Evolutionary conservation across 2,329 filamentous ascomycete species (phyloP).

Genomic region (Diaporthe citriasiana): DNA sequence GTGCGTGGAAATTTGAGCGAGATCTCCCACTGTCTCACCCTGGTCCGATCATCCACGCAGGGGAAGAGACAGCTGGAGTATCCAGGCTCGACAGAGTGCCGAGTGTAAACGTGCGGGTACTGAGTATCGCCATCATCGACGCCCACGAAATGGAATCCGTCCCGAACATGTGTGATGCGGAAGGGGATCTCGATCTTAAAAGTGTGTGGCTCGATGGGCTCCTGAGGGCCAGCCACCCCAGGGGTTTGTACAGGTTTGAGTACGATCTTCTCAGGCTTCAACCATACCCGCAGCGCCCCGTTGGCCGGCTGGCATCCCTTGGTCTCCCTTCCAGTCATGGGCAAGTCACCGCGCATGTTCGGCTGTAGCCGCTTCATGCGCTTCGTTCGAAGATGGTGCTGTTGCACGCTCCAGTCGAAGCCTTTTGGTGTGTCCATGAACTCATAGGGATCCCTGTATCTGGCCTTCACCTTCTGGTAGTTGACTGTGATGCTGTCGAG

Average conservation of each 20-base stretch:
- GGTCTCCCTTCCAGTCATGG: slow-evolving; percentile 68
- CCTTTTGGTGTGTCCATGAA: slow-evolving; percentile 71
- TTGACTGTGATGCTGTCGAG: slow-evolving; percentile 67
- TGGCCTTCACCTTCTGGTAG: slow-evolving; percentile 59
- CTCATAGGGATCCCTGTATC: slow-evolving; percentile 76
- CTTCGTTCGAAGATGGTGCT: slow-evolving; percentile 81
- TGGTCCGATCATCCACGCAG: slow-evolving; percentile 87
- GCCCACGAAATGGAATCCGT: slow-evolving; percentile 93
- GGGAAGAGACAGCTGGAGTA: slow-evolving; percentile 90
- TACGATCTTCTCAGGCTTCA: slow-evolving; percentile 54
- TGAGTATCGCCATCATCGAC: slow-evolving; percentile 82
- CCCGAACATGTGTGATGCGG: slow-evolving; percentile 78
- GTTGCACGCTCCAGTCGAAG: slow-evolving; percentile 76
- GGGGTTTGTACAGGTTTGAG: slow-evolving; percentile 47
- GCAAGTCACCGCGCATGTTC: slow-evolving; percentile 65
- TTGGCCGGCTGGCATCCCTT: slow-evolving; percentile 70
- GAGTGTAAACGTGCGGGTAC: slow-evolving; percentile 93
- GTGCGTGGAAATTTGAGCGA: slow-evolving; percentile 89
- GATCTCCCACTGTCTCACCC: slow-evolving; percentile 85
- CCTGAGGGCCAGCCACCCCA: slow-evolving; percentile 30
- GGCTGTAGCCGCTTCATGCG: slow-evolving; percentile 71
- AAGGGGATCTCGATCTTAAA: slow-evolving; percentile 78
- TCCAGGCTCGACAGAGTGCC: slow-evolving; percentile 83
- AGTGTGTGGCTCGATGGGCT: slow-evolving; percentile 38
- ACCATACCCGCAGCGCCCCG: slow-evolving; percentile 61